Conservation (phyloP, 129 eudicot species). For the Saposhnikovia divaricata region DNA sequence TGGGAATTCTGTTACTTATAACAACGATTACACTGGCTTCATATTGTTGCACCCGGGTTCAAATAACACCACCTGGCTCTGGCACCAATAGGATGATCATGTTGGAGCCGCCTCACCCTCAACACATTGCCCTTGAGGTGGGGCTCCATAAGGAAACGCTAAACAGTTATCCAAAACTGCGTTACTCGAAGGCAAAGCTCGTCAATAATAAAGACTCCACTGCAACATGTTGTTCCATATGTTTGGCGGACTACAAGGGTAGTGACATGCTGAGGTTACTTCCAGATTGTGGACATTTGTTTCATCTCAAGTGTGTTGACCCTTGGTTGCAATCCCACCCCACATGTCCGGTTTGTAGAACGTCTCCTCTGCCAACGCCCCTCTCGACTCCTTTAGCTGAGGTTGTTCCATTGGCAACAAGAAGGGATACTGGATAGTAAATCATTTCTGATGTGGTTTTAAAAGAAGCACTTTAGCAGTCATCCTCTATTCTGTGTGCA, state of each 20-base stretch:
- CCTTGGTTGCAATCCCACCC: conserved; percentile 19
- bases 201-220: conserved; percentile 42
- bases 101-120: conserved; percentile 5
- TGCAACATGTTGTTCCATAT: conserved; percentile 70
- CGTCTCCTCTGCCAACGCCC: background rate
- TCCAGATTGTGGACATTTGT: conserved; percentile 21
- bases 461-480: background rate
- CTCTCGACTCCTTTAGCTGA: conserved; percentile 5
- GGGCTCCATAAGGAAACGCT: conserved; percentile 73
- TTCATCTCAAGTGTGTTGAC: conserved; percentile 22
- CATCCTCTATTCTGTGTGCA: background rate
- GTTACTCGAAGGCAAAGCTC: conserved; percentile 52
- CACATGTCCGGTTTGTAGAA: conserved; percentile 25
- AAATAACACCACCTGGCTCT: conserved; percentile 17
- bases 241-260: conserved; percentile 64
- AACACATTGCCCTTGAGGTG: conserved; percentile 40
- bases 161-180: conserved; percentile 53
- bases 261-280: conserved; percentile 39
- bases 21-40: conserved; percentile 82
- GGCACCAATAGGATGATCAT: conserved; percentile 5
- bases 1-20: conserved; percentile 70
- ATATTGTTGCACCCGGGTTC: conserved; percentile 57
- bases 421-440: conserved; percentile 6
- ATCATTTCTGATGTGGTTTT: background rate
- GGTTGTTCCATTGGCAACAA: conserved; percentile 6